Evolutionary conservation across 2,329 filamentous ascomycete species (phyloP), one percentile per base, ranked within the genome.

Genomic region (Pseudogymnoascus sp.): DNA sequence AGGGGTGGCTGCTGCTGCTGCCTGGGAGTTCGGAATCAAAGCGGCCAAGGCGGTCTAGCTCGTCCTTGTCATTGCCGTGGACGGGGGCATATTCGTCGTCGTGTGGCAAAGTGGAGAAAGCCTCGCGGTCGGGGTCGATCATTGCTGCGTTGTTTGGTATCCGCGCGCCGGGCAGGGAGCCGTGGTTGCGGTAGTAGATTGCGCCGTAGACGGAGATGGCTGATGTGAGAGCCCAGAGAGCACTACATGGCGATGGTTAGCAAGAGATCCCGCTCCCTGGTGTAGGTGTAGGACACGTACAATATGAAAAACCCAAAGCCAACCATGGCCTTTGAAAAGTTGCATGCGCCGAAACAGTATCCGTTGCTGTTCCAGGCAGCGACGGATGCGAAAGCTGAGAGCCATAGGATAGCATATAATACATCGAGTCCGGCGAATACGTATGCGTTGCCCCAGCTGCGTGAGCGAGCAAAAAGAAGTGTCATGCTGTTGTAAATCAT

Each of bases 81-180:
- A 88, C 80, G 12, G 83, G 83, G 60, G 85, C 83, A 70, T 88
- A 88, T 46, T 88, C 85, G 67, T 88, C 85, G 69, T 85, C 84
- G 70, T 86, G 82, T n/a, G 84, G 84, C 12, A 83, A 84, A 74
- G 85, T 86, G 63, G 84, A 87, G n/a, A 89, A 89, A 65, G 85
- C 85, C 28, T 85, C 85, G 77, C 88, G 88, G 74, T 89, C 85
- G 0, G 86, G 86, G 72, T 88, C 86, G 68, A 87, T 87, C 75
- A 84, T 70, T 72, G 77, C 67, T 1, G 72, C 70, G 61, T 72
- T 73, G 34, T 65, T 68, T 1, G 71, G 71, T 31, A 61, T 77
- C 78, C 69, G 85, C 14, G 67, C 67, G 14, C 85, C 85, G 1
- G 86, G 86, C 14, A 88, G 79, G 63, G 76, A 80, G 69, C 83